Conservation (phyloP, 257 asterid genomes). For the Solanum pimpinellifolium region DNA sequence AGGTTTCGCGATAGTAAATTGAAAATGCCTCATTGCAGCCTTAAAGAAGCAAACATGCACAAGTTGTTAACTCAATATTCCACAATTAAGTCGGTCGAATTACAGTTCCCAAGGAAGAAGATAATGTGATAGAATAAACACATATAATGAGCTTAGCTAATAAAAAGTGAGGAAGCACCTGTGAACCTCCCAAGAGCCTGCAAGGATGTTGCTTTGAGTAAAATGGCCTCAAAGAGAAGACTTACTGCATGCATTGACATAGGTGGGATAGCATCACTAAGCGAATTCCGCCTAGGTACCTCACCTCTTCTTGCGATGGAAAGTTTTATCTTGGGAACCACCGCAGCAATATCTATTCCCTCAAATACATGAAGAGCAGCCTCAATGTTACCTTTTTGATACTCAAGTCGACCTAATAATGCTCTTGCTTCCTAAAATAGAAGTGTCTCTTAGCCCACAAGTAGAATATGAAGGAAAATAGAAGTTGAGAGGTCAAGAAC, state of each 20-base stretch:
- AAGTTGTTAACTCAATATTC: background rate
- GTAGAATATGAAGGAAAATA: background rate
- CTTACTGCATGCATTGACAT: slow-evolving; percentile 95
- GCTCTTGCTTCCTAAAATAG: slow-evolving; percentile 82
- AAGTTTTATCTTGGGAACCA: slow-evolving; percentile 52
- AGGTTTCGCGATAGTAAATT: background rate
- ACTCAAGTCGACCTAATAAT: slow-evolving; percentile 84
- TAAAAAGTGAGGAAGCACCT: slow-evolving; percentile 33
- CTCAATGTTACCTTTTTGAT: slow-evolving; percentile 81
- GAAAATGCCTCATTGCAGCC: background rate
- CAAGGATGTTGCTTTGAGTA: slow-evolving; percentile 78
- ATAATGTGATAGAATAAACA: background rate
- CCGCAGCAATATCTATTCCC: slow-evolving; percentile 78
- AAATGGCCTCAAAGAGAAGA: slow-evolving; percentile 80
- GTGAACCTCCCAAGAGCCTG: slow-evolving; percentile 68
- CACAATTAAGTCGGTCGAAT: background rate
- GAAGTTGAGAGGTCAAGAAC: background rate
- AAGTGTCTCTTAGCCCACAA: background rate
- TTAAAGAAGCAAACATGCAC: no score
- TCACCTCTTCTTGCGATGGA: slow-evolving; percentile 51
- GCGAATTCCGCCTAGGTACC: slow-evolving; percentile 60
- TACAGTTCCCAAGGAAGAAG: background rate
- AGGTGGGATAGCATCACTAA: slow-evolving; percentile 43
- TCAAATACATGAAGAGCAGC: slow-evolving; percentile 89
- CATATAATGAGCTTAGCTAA: background rate